Conservation (phyloP, 352 stramenopile species). For the Nothophytophthora sp. region DNA sequence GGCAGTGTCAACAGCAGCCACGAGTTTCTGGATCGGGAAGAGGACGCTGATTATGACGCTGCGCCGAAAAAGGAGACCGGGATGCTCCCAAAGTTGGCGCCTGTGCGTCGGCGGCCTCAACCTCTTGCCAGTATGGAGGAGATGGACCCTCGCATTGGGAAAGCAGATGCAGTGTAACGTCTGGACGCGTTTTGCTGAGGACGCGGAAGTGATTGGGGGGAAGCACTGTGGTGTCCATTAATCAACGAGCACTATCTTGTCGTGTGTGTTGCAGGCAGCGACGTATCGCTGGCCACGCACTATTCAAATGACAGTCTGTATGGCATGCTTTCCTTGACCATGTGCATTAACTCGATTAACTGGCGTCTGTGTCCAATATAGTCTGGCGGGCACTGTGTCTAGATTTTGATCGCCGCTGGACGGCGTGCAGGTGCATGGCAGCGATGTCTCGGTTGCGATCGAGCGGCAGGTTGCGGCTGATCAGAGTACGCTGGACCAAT, state of each 20-base stretch:
- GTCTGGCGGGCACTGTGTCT: conserved; percentile 29
- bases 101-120: conserved; percentile 16
- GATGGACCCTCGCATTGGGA: conserved; percentile 1
- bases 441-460: conserved; percentile 76
- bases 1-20: conserved; percentile 44
- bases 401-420: conserved; percentile 53
- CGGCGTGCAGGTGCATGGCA: conserved; percentile 48
- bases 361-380: conserved; percentile 33
- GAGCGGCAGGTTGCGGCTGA: conserved; percentile 20
- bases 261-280: not conserved
- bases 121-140: conserved; percentile 12
- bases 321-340: too few relatives aligned
- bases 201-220: not conserved
- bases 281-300: not conserved
- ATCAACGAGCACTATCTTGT: too few relatives aligned
- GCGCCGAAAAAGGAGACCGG: conserved; percentile 4
- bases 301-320: too few relatives aligned
- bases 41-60: conserved; percentile 1
- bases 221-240: not conserved
- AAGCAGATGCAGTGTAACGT: conserved; percentile 17
- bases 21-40: conserved; percentile 16
- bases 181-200: not conserved
- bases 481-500: conserved; percentile 9
- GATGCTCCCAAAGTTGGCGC: conserved; percentile 8
- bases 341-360: conserved; percentile 12